Evolutionary conservation across 176 grass and related monocot species (phyloP), one percentile per base, ranked within the genome.

Genomic region (Cenchrus fungigraminus): DNA sequence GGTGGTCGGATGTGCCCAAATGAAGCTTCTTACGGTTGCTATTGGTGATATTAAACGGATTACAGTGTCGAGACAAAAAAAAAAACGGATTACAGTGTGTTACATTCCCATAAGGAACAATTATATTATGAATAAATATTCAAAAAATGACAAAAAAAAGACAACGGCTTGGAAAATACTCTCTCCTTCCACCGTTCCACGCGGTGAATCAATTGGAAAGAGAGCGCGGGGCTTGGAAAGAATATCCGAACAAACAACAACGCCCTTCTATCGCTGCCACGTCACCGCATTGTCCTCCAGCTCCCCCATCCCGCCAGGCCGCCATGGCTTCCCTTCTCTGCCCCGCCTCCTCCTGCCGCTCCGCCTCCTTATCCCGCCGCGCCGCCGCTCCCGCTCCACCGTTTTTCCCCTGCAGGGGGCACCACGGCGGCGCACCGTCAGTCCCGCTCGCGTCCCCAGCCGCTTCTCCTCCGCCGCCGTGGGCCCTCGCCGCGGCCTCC

Each of bases 261-360:
- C 28, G 57, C 0, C 69, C 43, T 65, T 29, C 69, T 15, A 8
- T 16, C 14, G 44, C 68, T 73, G 43, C 68, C 68, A 42, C 80
- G 66, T 82, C 64, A 50, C 68, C 67, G 40, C 42, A 47, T 34
- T 20, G 46, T 12, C 10, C 8, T 51, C 63, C 17, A n/a, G 20
- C 76, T 42, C 11, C 46, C n/a, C 3, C 13, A 2, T 28, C n/a
- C 2, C 13, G 4, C 7, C 13, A 14, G 29, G 22, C 82, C 77
- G 22, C 76, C 77, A 85, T 89, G 87, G 77, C 87, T 52, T 76
- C 77, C 45, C 82, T 81, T 45, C 62, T 81, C 44, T 73, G 62
- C 63, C 53, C 77, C 12, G 58, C 66, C 61, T 9, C 60, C 60
- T 49, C 59, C 59, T 67, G 81, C 75, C 49, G 32, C 86, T 79